These are phyloP conservation scores for Cyclostephanos tholiformis DNA, from an alignment of 108 stramenopile species.

Conservation along the genomic window DNA sequence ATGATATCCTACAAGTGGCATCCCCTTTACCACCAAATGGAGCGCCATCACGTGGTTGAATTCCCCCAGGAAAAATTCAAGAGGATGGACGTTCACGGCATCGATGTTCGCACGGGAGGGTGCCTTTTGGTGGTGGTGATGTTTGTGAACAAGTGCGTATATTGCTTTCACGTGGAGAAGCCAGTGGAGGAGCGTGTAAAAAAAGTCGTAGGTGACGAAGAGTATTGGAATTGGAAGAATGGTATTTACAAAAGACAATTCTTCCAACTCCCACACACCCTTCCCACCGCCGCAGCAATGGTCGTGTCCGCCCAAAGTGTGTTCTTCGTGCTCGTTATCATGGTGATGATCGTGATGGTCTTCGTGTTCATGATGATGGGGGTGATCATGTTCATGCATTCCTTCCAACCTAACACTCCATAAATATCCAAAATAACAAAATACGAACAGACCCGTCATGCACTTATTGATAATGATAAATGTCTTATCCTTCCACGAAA, in stretches of 20 bases:
- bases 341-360: neutral
- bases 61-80: constrained; percentile 97
- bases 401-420: constrained; percentile 39
- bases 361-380: constrained; percentile 25
- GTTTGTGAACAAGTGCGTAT: constrained; percentile 94
- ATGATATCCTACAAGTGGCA: constrained; percentile 33
- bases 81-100: constrained; percentile 97
- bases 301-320: constrained; percentile 4
- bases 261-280: constrained; percentile 56
- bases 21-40: constrained; percentile 57
- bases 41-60: constrained; percentile 93
- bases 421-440: constrained; percentile 67
- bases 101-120: constrained; percentile 94
- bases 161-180: constrained; percentile 86
- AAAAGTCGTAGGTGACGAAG: constrained; percentile 93
- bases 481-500: constrained; percentile 56
- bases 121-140: constrained; percentile 97
- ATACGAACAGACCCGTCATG: constrained; percentile 80
- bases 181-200: constrained; percentile 94
- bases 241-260: constrained; percentile 47
- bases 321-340: constrained; percentile 1
- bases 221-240: constrained; percentile 73
- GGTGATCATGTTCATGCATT: neutral
- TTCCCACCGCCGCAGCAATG: constrained; percentile 32
- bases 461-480: constrained; percentile 78